phyloP scores from a whole-genome alignment of 768 basidiomycete species.

The Piloderma croceum region DNA sequence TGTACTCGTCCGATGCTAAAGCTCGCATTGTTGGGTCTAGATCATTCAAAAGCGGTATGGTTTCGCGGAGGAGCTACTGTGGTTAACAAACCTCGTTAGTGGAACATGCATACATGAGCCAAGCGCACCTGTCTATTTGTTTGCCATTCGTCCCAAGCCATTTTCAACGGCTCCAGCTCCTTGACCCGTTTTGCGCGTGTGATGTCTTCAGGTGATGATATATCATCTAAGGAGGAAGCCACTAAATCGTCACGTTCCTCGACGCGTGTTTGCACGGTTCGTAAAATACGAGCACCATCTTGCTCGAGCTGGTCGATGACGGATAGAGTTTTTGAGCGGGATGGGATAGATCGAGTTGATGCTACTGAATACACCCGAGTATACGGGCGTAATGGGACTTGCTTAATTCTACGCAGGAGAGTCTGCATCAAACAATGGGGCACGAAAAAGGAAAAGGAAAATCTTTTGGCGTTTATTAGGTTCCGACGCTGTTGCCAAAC shows the following conservation, averaged over 20 bases:
- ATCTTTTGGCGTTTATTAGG: too few species aligned
- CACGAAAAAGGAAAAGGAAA: too few species aligned
- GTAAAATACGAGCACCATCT: slow-evolving; percentile 48
- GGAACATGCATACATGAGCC: slow-evolving; percentile 2
- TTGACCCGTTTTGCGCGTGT: slow-evolving; percentile 54
- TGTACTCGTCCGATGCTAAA: slow-evolving; percentile 66
- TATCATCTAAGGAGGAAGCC: slow-evolving; percentile 34
- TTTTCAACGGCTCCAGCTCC: slow-evolving; percentile 60
- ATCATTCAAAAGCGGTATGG: slow-evolving; percentile 57
- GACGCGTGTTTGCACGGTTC: slow-evolving; percentile 48
- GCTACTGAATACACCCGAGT: too few species aligned
- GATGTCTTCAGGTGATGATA: slow-evolving; percentile 54
- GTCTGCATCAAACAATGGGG: too few species aligned
- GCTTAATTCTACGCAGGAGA: too few species aligned
- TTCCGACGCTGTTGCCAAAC: too few species aligned
- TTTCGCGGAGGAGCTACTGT: slow-evolving; percentile 64
- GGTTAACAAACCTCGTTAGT: slow-evolving; percentile 9
- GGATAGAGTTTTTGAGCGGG: background rate
- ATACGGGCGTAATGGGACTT: too few species aligned
- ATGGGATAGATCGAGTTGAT: too few species aligned
- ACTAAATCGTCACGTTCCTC: slow-evolving; percentile 48
- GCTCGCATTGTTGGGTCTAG: slow-evolving; percentile 70
- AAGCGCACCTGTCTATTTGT: slow-evolving; percentile 49
- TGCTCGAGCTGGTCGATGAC: slow-evolving; percentile 2
- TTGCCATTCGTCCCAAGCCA: slow-evolving; percentile 64